Conservation (phyloP, 495 filamentous ascomycete genomes). For the Neurospora discreta region DNA sequence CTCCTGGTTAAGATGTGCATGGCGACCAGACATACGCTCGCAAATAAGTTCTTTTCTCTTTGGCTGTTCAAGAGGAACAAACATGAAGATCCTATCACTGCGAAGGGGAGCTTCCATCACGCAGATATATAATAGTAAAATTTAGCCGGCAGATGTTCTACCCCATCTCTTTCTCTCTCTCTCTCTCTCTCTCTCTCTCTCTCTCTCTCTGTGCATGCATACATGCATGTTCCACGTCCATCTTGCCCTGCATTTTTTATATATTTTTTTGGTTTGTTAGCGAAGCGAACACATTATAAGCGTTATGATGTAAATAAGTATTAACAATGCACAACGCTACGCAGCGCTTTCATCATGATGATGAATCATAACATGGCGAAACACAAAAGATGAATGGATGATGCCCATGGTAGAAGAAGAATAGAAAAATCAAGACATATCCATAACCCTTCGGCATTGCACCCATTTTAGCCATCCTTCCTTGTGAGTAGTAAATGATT, state of each 20-base stretch:
- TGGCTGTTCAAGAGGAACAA: too few relatives aligned
- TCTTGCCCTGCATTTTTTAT: neutral
- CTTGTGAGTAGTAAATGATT: neutral
- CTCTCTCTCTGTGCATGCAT: too few relatives aligned
- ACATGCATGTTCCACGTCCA: too few relatives aligned
- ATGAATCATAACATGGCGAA: neutral
- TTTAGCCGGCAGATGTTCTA: too few relatives aligned
- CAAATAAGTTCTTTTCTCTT: too few relatives aligned
- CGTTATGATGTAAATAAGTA: neutral
- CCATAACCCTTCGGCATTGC: neutral
- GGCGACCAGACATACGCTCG: too few relatives aligned
- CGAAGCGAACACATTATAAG: neutral
- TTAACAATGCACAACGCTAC: neutral
- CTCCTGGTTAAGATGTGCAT: too few relatives aligned
- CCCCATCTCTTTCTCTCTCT: too few relatives aligned
- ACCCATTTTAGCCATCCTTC: neutral
- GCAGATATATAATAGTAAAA: neutral
- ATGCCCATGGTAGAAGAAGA: neutral
- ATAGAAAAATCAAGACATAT: neutral
- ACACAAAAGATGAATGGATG: neutral
- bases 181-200: too few relatives aligned
- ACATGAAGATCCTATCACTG: too few relatives aligned
- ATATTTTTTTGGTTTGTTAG: too few relatives aligned
- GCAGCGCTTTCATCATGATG: neutral
- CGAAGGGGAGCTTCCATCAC: too few relatives aligned